phyloP scores from a whole-genome alignment of 305 asterid species.

The Fraxinus dipetala region DNA sequence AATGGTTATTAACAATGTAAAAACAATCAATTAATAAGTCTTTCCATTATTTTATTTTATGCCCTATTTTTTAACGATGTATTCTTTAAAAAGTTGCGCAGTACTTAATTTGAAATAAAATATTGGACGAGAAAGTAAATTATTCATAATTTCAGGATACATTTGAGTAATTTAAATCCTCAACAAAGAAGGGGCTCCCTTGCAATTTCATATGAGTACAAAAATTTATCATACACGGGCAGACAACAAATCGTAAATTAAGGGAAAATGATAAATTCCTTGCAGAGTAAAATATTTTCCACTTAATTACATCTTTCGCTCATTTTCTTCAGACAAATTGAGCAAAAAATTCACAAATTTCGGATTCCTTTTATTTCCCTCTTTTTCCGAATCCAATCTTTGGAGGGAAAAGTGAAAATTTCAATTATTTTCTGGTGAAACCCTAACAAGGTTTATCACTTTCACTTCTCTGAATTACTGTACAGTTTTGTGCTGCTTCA shows the following conservation, averaged over 20 bases:
- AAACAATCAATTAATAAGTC: neutral
- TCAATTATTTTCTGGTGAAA: constrained; percentile 21
- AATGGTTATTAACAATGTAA: neutral
- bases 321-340: constrained; percentile 26
- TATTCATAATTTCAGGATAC: neutral
- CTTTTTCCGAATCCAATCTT: constrained; percentile 37
- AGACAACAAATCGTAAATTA: constrained; percentile 32
- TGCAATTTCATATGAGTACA: neutral
- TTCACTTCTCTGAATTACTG: constrained; percentile 18
- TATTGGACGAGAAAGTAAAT: neutral
- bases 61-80: neutral
- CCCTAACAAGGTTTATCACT: neutral
- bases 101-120: neutral
- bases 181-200: neutral
- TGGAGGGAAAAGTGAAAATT: constrained; percentile 54
- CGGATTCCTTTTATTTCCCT: constrained; percentile 43
- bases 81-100: neutral
- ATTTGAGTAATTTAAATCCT: neutral
- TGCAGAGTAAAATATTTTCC: constrained; percentile 21
- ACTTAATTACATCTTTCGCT: constrained; percentile 18
- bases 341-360: constrained; percentile 27
- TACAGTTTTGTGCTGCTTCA: constrained; percentile 9
- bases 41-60: neutral
- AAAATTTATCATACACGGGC: constrained; percentile 3
- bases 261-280: constrained; percentile 27